These are phyloP conservation scores for Silybum marianum DNA, from an alignment of 129 eudicot genomes.

Conservation along the genomic window DNA sequence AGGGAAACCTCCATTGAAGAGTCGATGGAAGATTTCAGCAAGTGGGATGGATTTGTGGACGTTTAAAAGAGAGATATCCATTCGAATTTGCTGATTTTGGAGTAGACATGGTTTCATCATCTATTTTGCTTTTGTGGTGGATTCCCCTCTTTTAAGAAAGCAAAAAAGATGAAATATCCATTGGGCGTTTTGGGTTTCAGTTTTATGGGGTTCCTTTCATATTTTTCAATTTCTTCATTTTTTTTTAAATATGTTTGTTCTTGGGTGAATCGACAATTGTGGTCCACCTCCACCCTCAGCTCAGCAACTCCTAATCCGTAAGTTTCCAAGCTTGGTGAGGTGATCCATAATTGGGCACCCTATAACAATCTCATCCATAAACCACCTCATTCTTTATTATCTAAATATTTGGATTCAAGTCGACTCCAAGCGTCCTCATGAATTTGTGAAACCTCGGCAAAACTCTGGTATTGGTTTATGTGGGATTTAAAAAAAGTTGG, in stretches of 20 bases:
- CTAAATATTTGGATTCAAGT: no score
- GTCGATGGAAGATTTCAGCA: no score
- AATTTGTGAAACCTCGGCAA: no score
- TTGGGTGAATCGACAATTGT: not conserved
- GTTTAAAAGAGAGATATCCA: not conserved
- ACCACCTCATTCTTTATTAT: not conserved
- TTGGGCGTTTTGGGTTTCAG: not conserved
- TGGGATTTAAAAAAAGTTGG: not conserved
- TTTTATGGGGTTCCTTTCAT: no score
- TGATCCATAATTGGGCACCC: not conserved
- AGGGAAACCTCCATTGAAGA: not conserved
- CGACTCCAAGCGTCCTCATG: no score
- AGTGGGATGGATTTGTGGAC: not conserved
- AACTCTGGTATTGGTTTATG: no score
- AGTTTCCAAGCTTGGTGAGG: not conserved
- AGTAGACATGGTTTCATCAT: not conserved
- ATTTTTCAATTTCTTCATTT: not conserved
- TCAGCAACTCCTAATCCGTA: not conserved
- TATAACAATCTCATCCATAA: not conserved
- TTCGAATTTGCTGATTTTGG: not conserved
- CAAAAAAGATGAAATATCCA: not conserved
- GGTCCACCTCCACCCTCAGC: not conserved
- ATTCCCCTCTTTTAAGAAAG: not conserved
- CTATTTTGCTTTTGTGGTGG: not conserved
- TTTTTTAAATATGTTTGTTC: not conserved